phyloP scores from a whole-genome alignment of 2,329 filamentous ascomycete species.

The Sclerotinia trifoliorum region DNA sequence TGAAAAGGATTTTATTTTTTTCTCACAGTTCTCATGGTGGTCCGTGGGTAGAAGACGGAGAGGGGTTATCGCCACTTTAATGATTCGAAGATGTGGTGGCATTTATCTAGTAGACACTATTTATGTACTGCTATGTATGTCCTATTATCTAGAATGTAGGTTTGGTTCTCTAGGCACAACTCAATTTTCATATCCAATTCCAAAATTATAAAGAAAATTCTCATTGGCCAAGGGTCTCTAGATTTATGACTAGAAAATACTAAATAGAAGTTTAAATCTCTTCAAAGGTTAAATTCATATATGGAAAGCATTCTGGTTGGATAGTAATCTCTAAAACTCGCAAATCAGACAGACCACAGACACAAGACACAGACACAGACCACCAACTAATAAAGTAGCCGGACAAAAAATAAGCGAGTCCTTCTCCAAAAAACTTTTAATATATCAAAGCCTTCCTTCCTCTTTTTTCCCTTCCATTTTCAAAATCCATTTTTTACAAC shows the following conservation, averaged over 20 bases:
- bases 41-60: neutral
- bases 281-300: neutral
- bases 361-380: too few species aligned
- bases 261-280: too few species aligned
- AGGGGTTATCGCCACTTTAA: constrained; percentile 15
- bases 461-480: constrained; percentile 5
- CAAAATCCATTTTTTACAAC: constrained; percentile 13
- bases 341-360: too few species aligned
- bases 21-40: neutral
- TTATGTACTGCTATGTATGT: too few species aligned
- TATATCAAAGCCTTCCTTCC: constrained; percentile 3
- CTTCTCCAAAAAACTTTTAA: constrained; percentile 19
- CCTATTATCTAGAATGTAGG: too few species aligned
- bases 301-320: neutral
- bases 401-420: constrained; percentile 10
- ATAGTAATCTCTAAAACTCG: too few species aligned
- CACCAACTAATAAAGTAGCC: neutral
- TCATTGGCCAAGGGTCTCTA: too few species aligned
- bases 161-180: too few species aligned
- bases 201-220: too few species aligned
- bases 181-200: too few species aligned
- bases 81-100: neutral
- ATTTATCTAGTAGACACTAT: neutral
- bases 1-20: neutral
- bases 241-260: too few species aligned